Base-by-base conservation (phyloP, 768 basidiomycete species). In the Leccinum sublutescens region DNA sequence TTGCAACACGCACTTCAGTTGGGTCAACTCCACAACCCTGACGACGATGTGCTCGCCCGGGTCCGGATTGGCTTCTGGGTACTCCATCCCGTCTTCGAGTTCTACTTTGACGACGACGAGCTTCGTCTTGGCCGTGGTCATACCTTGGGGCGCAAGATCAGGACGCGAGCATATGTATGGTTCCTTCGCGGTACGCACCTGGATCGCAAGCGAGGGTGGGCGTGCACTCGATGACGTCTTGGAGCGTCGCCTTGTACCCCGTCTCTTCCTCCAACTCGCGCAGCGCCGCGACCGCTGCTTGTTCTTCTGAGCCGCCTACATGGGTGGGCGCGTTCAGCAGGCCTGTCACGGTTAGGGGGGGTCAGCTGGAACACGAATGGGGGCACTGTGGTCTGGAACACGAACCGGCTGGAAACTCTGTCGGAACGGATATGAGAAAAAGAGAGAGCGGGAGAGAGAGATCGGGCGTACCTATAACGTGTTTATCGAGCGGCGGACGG, bases 241-340 rank as follows among this genome's bases (percentile, higher is more conserved):
- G 57, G 50, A 68, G 63, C 53, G 81, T 77, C 2, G 88, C 89
- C 54, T 81, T 85, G 74, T 85, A 96, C 5, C 95, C 95, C 2
- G 95, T 97, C 73, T 98, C 96, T 75, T 98, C 96, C 66, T 86
- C 81, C 14, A 98, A 81, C 71, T 98, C 96, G 21, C 96, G 84
- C 38, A 94, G 79, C 1, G 95, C 95, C 1, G 93, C 83, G 17
- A 82, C 75, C 72, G 89, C 91, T 0, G 92, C 80, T 1, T 87
- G 85, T 77, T 98, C 96, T 11, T 57, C 64, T 14, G 56, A 40
- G 0, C 50, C 64, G 2, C 52, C 47, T 5, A 6, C n/a, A 34
- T 1, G 9, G 12, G 57, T 50, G 0, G 85, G 85, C 59, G 88
- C 85, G 70, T 96, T 93, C 62, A 98, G 84, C 17, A 98, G 75